Conservation (phyloP, 805 yeast species). For the Pichia nanzhaoensis region DNA sequence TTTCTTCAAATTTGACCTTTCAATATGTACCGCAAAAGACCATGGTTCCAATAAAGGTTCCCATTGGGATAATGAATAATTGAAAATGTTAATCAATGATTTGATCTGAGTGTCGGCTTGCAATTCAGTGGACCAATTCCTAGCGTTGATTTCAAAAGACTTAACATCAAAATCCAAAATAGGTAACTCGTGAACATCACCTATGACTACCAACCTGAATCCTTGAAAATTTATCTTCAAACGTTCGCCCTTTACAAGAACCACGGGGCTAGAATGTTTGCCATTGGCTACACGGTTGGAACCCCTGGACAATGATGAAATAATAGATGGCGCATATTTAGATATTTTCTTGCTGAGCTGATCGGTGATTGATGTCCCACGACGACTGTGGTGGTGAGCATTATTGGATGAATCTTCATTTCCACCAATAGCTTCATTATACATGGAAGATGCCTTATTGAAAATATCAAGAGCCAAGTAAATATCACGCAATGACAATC, state of each 20-base stretch:
- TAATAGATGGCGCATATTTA: conserved; percentile 62
- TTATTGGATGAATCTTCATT: conserved; percentile 11
- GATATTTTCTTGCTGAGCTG: conserved; percentile 56
- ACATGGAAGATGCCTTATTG: conserved; percentile 59
- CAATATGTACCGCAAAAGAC: conserved; percentile 67
- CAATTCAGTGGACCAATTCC: conserved; percentile 82
- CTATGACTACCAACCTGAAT: conserved; percentile 71
- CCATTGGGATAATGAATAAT: conserved; percentile 88
- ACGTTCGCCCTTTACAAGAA: conserved; percentile 61
- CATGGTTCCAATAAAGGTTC: conserved; percentile 90
- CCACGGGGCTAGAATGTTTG: conserved; percentile 25
- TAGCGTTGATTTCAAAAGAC: conserved; percentile 61
- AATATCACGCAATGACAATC: conserved; percentile 84
- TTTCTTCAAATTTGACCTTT: conserved; percentile 40
- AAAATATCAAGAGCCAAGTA: conserved; percentile 69
- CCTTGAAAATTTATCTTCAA: conserved; percentile 66
- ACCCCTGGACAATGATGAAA: conserved; percentile 41
- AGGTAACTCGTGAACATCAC: conserved; percentile 88
- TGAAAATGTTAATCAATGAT: conserved; percentile 68
- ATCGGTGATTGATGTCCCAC: conserved; percentile 40
- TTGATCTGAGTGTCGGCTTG: conserved; percentile 62
- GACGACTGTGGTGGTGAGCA: neutral
- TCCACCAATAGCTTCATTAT: conserved; percentile 21
- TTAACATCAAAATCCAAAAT: conserved; percentile 68
- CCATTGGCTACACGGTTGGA: conserved; percentile 16